These are phyloP conservation scores for Daldinia vernicosa DNA, from an alignment of 495 filamentous ascomycete genomes.

Conservation along the genomic window DNA sequence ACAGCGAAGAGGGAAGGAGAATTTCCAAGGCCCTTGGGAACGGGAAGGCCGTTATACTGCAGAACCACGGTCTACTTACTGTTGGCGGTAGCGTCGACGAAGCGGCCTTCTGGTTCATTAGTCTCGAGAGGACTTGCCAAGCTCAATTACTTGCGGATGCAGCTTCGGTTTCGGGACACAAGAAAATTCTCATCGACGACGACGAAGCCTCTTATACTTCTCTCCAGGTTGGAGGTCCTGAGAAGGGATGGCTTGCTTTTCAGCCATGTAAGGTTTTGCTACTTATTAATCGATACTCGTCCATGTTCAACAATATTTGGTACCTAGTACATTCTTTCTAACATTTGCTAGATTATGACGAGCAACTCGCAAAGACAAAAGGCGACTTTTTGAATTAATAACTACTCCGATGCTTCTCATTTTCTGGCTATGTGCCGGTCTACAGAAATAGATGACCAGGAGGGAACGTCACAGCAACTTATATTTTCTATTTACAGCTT, in stretches of 20 bases:
- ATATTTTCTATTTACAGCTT: not conserved
- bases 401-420: not conserved
- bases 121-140: constrained; percentile 71
- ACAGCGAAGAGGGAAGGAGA: constrained; percentile 66
- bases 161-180: constrained; percentile 64
- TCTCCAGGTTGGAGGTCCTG: constrained; percentile 47
- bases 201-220: constrained; percentile 61
- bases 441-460: not conserved
- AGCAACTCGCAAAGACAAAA: constrained; percentile 56
- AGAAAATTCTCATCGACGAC: constrained; percentile 64
- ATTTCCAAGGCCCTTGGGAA: constrained; percentile 68
- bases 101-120: constrained; percentile 73
- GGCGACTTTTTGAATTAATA: constrained; percentile 51
- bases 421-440: not conserved
- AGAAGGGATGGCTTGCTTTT: constrained; percentile 61
- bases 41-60: constrained; percentile 71
- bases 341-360: constrained; percentile 54
- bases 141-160: constrained; percentile 73
- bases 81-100: constrained; percentile 72
- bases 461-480: not conserved
- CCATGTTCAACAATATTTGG: no score
- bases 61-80: constrained; percentile 74
- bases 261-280: constrained; percentile 48
- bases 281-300: not conserved
- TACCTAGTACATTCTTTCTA: not conserved